Evolutionary conservation across 768 basidiomycete genomes (phyloP).

Genomic region (Lactifluus rugatus): DNA sequence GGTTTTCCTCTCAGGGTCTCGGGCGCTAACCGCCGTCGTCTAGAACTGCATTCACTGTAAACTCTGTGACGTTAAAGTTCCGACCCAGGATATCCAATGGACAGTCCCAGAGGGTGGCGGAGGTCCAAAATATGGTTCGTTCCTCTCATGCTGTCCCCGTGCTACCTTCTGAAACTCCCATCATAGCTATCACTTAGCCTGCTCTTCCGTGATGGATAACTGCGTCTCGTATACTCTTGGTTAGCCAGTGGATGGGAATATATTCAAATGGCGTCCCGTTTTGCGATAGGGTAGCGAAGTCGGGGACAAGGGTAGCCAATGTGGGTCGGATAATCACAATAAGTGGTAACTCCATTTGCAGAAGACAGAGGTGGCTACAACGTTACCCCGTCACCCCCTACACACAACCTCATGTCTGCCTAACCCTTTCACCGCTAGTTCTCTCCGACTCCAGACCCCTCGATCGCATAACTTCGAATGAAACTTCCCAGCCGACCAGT

Average conservation of each 20-base stretch:
- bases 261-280: background rate
- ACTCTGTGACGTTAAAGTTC: slow-evolving; percentile 92
- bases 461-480: background rate
- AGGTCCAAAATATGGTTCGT: slow-evolving; percentile 86
- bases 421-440: slow-evolving; percentile 12
- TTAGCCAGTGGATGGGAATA: background rate
- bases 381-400: background rate
- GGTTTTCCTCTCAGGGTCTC: background rate
- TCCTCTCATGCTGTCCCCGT: background rate
- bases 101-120: slow-evolving; percentile 94
- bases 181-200: slow-evolving; percentile 10
- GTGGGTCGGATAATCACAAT: background rate
- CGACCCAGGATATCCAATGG: slow-evolving; percentile 96
- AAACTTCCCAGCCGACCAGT: background rate
- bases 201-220: background rate
- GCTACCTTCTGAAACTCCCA: background rate
- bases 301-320: slow-evolving; percentile 1
- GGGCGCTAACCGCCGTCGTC: slow-evolving; percentile 23
- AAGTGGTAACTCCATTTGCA: background rate
- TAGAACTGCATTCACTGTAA: slow-evolving; percentile 93
- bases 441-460: slow-evolving; percentile 3
- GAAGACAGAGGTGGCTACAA: background rate
- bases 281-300: slow-evolving; percentile 11
- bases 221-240: background rate
- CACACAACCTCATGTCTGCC: slow-evolving; percentile 5